Evolutionary conservation across 2,329 filamentous ascomycete species (phyloP), one percentile per base, ranked within the genome.

Genomic region (Aspergillus oerlinghausenensis): DNA sequence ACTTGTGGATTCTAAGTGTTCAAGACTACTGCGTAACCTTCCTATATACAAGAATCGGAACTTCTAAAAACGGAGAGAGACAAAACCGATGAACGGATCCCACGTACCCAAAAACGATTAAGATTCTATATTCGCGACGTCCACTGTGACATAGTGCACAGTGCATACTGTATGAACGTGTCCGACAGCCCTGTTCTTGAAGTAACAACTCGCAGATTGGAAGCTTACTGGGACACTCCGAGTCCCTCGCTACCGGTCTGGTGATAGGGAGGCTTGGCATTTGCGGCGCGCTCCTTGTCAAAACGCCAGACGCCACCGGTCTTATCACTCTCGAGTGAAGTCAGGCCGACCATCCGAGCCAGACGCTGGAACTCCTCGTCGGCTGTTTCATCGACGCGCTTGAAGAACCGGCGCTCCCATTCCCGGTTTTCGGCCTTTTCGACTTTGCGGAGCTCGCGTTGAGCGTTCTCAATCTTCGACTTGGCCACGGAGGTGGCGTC

Each of bases 351-450:
- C 54, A 67, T 70, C 43, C 73, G 75, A 2, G 74, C 77, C 48
- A 84, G 69, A 32, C 70, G 63, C 50, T 72, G 67, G 62, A 82
- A 76, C 2, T 70, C 65, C 55, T 79, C 64, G 38, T 74, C 68
- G 23, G 70, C 69, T 25, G 67, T 63, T 23, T 72, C 66, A 8
- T 75, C 67, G 26, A 73, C 60, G 21, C 70, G 69, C 47, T 67
- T 84, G 77, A 97, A 99, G 78, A 94, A 97, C 54, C 88, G 83
- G 49, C 92, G 83, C 68, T 92, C 83, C 93, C 94, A 99, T 43
- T 84, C 80, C 47, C 82, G 82, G 21, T 86, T 86, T 65, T 92
- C 89, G n/a, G 83, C 81, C 66, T 84, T 85, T 73, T 97, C 92
- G 67, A 84, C 80, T 70, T 84, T 84, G 61, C 92, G 85, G 76